Evolutionary conservation across 192 early-diverging fungal genomes (phyloP), one percentile per base, ranked within the genome.

Genomic region (Kappamyces sp.): DNA sequence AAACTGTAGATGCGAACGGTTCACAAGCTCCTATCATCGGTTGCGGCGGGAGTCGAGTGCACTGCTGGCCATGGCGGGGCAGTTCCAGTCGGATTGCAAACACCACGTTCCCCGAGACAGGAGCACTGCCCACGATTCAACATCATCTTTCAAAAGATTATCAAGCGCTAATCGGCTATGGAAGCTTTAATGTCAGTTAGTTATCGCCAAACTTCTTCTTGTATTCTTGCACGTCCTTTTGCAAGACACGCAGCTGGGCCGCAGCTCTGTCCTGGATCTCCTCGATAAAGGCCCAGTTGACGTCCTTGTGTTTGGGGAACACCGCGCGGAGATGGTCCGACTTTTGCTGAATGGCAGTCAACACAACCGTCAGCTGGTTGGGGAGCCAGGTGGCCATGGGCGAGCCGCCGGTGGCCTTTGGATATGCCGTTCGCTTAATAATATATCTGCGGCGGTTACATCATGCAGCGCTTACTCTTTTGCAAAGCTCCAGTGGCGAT

Each of bases 401-500:
- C 5, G 75, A 79, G 8, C 84, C 84, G 13, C 85, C 88, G 0
- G 88, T 90, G 8, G 88, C 88, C 2, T 84, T 81, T 32, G 88
- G 87, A 67, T 87, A 82, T 10, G 65, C 63, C 1, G 86, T 82
- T 66, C 90, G 74, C 61, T 90, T 86, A 47, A 88, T 84, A 49
- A 90, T 88, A 53, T 91, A 89, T 31, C 35, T 44, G 33, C 31
- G n/a, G 1, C n/a, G n/a, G 8, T 10, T 13, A 51, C 13, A 60
- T 31, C 12, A 36, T 8, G 34, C 32, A 62, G 34, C 41, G 32
- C 58, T 60, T 44, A 71, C 70, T 88, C 84, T 69, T 90, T 91
- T 36, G 90, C 84, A 64, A 92, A 90, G 64, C 77, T 84, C 91
- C 91, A 94, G 66, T 94, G 91, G 23, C 89, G 80, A 68, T 86